phyloP scores from a whole-genome alignment of 2,329 filamentous ascomycete genomes.

The Onygenales sp. region DNA sequence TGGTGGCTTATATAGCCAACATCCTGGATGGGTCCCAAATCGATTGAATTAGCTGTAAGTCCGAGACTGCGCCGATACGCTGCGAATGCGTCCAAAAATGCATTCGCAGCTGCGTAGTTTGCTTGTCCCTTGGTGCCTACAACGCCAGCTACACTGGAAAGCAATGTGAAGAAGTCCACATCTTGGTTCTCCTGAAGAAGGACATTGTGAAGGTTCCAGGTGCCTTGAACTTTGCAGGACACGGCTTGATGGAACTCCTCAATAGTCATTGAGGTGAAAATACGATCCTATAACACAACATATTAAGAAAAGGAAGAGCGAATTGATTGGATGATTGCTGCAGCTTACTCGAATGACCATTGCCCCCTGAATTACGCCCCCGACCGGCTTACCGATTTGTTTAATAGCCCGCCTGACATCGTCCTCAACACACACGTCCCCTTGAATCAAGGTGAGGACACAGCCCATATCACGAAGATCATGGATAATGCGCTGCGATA shows the following conservation, averaged over 20 bases:
- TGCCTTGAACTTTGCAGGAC: slow-evolving; percentile 17
- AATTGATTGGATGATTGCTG: not conserved
- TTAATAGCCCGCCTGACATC: slow-evolving; percentile 1
- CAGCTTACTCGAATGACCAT: slow-evolving; percentile 13
- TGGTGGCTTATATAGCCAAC: slow-evolving; percentile 21
- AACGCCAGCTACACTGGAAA: slow-evolving; percentile 7
- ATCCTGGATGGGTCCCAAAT: slow-evolving; percentile 23
- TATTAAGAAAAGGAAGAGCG: not conserved
- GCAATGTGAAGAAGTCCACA: slow-evolving; percentile 21
- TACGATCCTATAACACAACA: slow-evolving; percentile 1
- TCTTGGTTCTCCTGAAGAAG: not conserved
- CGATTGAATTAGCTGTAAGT: slow-evolving; percentile 15
- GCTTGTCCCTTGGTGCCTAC: slow-evolving; percentile 11
- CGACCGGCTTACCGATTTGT: not conserved
- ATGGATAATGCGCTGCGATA: slow-evolving; percentile 15
- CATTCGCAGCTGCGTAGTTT: slow-evolving; percentile 12
- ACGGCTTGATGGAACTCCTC: slow-evolving; percentile 10
- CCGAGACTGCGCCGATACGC: slow-evolving; percentile 16
- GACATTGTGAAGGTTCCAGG: slow-evolving; percentile 17
- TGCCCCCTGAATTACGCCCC: slow-evolving; percentile 7
- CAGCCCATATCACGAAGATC: slow-evolving; percentile 10
- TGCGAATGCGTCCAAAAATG: slow-evolving; percentile 16
- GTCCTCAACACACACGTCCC: slow-evolving; percentile 8
- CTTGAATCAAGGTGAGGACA: slow-evolving; percentile 6
- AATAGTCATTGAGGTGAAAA: slow-evolving; percentile 12